These are phyloP conservation scores for Aspergillus sp. DNA, from an alignment of 2,329 filamentous ascomycete species.

Conservation along the genomic window DNA sequence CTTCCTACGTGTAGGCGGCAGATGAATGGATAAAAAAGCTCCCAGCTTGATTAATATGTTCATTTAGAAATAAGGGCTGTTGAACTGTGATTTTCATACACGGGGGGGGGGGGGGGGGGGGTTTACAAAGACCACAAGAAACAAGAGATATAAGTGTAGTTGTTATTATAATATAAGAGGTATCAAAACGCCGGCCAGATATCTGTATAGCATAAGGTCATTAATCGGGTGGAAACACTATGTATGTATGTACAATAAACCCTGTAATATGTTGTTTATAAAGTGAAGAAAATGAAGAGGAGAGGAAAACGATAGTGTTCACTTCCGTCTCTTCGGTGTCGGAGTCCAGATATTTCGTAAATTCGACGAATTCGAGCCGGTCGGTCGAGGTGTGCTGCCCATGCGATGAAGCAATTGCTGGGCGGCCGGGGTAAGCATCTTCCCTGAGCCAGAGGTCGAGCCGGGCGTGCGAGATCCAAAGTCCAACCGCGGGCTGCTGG, in stretches of 20 bases:
- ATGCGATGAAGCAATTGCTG: conserved; percentile 42
- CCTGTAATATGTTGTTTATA: background rate
- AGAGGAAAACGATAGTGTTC: background rate
- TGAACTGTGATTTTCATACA: too few species aligned
- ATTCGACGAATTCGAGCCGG: conserved; percentile 13
- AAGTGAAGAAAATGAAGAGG: background rate
- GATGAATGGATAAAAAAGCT: too few species aligned
- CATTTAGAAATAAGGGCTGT: too few species aligned
- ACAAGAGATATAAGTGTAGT: too few species aligned
- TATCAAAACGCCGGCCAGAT: too few species aligned
- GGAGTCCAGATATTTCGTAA: conserved; percentile 43
- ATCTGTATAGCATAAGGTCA: too few species aligned
- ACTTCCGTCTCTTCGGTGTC: conserved; percentile 30
- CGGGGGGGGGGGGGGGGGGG: too few species aligned
- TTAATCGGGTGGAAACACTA: background rate
- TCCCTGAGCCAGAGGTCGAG: conserved; percentile 19
- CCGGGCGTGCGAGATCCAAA: conserved; percentile 30
- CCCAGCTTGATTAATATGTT: too few species aligned
- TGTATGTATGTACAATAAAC: background rate
- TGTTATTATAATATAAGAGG: too few species aligned
- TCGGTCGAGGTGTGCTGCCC: conserved; percentile 34
- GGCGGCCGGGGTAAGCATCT: conserved; percentile 46
- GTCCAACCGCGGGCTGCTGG: conserved; percentile 40
- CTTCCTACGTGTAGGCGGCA: too few species aligned
- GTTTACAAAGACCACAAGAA: too few species aligned